phyloP scores from a whole-genome alignment of 2,329 filamentous ascomycete species.

The Ophiostoma sp. region DNA sequence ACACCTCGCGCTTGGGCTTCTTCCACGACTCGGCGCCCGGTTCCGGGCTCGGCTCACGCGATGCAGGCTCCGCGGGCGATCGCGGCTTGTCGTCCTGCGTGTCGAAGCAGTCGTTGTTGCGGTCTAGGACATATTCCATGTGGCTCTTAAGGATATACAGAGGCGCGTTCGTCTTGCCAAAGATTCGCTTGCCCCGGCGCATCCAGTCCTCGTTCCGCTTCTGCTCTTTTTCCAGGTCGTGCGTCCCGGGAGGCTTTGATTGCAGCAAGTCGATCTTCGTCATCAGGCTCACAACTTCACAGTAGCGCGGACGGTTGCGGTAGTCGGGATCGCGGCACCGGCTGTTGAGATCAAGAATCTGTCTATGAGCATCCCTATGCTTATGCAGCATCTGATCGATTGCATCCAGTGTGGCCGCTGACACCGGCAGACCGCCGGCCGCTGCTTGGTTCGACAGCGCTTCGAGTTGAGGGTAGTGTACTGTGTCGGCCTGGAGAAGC shows the following conservation, averaged over 20 bases:
- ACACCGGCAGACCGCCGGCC: conserved; percentile 67
- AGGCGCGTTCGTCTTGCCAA: conserved; percentile 95
- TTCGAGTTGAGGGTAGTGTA: conserved; percentile 93
- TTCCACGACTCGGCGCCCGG: conserved; percentile 51
- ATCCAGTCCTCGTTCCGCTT: conserved; percentile 99
- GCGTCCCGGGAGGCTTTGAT: conserved; percentile 82
- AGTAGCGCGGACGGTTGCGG: conserved; percentile 74
- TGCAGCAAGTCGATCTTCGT: conserved; percentile 83
- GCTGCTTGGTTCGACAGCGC: conserved; percentile 78
- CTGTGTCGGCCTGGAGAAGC: conserved; percentile 81
- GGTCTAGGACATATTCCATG: conserved; percentile 86
- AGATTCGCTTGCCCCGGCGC: conserved; percentile 93
- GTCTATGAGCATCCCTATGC: conserved; percentile 86
- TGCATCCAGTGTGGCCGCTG: conserved; percentile 67
- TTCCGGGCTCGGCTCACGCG: conserved; percentile 65
- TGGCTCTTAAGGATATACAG: conserved; percentile 92
- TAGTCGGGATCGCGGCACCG: conserved; percentile 70
- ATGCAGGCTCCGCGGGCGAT: conserved; percentile 85
- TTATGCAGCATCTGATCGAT: conserved; percentile 93
- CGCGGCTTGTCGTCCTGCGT: conserved; percentile 76
- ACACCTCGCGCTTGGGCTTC: conserved; percentile 70
- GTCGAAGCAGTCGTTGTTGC: conserved; percentile 89
- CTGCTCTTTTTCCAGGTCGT: conserved; percentile 89
- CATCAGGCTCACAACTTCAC: conserved; percentile 84
- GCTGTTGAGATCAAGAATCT: conserved; percentile 76